Evolutionary conservation across 805 yeast species (phyloP), one percentile per base, ranked within the genome.

Genomic region (Danielia oregonensis): DNA sequence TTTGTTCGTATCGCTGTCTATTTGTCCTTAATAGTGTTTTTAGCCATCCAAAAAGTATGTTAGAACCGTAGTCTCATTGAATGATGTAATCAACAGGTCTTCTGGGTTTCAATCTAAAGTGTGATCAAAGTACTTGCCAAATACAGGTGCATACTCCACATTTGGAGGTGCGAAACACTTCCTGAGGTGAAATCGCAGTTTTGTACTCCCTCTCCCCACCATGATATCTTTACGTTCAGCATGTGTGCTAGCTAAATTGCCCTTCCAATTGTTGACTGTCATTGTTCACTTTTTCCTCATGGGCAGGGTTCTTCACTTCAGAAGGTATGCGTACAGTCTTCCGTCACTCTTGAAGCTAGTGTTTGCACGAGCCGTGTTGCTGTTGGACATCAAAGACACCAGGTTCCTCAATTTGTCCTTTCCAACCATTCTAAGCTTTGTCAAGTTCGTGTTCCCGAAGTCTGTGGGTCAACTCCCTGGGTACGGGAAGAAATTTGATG

Each of bases 181-280:
- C n/a, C n/a, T n/a, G n/a, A n/a, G n/a, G n/a, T n/a, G n/a, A n/a
- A n/a, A n/a, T n/a, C n/a, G n/a, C n/a, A n/a, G n/a, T n/a, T n/a
- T n/a, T n/a, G n/a, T n/a, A n/a, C n/a, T n/a, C n/a, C n/a, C n/a
- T n/a, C n/a, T n/a, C n/a, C n/a, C n/a, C n/a, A n/a, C n/a, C n/a
- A 26, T 13, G 21, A n/a, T 26, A 27, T 16, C 18, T 35, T 24
- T 23, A 17, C 24, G 12, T 32, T 36, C 22, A 9, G 22, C 9
- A 9, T 6, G 6, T 6, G 22, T 24, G 4, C 28, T 26, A 6
- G 17, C 17, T 12, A 6, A 11, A 5, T 17, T 27, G 18, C 30
- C 30, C 7, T 27, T 27, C 14, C 22, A 17, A 17, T 16, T 27
- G 30, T 8, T 27, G 14, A 6, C 13, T 5, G 22, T 17, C 13